Conservation (phyloP, 176 grass and related monocot genomes). For the Hordeum marinum region DNA sequence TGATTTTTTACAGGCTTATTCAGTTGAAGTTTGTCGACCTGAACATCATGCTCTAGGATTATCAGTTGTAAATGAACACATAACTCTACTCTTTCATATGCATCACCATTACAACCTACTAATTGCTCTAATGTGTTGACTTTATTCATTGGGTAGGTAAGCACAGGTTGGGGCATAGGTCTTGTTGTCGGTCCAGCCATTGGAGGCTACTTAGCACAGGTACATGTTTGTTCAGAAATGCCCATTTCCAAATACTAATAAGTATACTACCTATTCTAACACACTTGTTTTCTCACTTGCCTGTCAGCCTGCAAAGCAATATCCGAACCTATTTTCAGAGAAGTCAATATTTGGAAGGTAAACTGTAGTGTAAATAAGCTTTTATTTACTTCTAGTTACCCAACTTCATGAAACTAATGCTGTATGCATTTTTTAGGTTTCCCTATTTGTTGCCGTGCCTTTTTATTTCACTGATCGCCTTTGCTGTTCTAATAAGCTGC, state of each 20-base stretch:
- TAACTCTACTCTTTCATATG: neutral
- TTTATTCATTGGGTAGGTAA: conserved; percentile 17
- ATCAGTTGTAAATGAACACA: conserved; percentile 46
- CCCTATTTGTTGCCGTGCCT: conserved; percentile 81
- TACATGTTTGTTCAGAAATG: neutral
- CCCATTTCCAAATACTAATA: neutral
- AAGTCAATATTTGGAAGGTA: conserved; percentile 62
- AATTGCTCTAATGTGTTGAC: neutral
- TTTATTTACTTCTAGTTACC: neutral
- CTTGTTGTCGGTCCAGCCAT: conserved; percentile 73
- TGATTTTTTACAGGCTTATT: conserved; percentile 46
- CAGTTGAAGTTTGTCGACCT: conserved; percentile 61
- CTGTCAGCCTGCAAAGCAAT: conserved; percentile 68
- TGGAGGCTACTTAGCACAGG: conserved; percentile 80
- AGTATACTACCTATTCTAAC: neutral
- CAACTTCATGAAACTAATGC: neutral
- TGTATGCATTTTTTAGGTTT: conserved; percentile 40
- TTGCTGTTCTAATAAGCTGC: conserved; percentile 49
- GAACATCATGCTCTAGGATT: conserved; percentile 67
- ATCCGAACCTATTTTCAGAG: conserved; percentile 53
- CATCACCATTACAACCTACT: neutral
- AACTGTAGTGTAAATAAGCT: no score
- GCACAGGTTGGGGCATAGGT: conserved; percentile 53
- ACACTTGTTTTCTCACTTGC: neutral
- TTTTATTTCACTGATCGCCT: conserved; percentile 56